Conservation (phyloP, 305 asterid species). For the Fraxinus albicans region DNA sequence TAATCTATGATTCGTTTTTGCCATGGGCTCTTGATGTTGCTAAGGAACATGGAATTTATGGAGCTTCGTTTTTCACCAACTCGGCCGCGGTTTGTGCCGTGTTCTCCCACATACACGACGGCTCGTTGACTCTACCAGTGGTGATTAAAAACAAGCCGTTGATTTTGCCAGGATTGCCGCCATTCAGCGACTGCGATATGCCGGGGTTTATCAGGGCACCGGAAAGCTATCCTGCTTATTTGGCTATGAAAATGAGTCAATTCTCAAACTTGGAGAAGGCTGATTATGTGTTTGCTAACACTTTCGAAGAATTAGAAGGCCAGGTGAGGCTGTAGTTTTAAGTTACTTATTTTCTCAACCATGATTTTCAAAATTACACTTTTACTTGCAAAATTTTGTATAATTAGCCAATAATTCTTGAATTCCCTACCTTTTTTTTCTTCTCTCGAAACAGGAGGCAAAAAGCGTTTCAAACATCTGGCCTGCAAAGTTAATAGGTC, state of each 20-base stretch:
- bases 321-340: conserved; percentile 33
- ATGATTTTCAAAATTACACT: background rate
- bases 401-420: background rate
- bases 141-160: conserved; percentile 29
- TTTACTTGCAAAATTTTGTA: background rate
- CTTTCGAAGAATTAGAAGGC: conserved; percentile 48
- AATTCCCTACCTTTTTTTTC: background rate
- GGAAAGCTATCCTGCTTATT: conserved; percentile 60
- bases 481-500: conserved; percentile 67
- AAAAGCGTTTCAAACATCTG: conserved; percentile 38
- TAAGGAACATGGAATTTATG: conserved; percentile 35
- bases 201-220: conserved; percentile 62
- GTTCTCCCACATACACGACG: conserved; percentile 45
- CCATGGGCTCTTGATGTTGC: conserved; percentile 83
- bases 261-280: conserved; percentile 49
- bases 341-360: too few species aligned
- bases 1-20: conserved; percentile 58
- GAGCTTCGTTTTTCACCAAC: conserved; percentile 66
- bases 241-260: conserved; percentile 61
- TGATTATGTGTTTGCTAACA: conserved; percentile 55
- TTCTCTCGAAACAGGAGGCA: conserved; percentile 37
- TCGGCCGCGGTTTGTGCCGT: conserved; percentile 57
- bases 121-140: conserved; percentile 46
- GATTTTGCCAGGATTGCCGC: conserved; percentile 58
- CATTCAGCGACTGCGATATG: conserved; percentile 40